A percentile compares a stretch with the other conserved stretches of the same genome.
Evolutionary conservation across 306 rosid species (phyloP).

Genomic region (Rubus idaeus): DNA sequence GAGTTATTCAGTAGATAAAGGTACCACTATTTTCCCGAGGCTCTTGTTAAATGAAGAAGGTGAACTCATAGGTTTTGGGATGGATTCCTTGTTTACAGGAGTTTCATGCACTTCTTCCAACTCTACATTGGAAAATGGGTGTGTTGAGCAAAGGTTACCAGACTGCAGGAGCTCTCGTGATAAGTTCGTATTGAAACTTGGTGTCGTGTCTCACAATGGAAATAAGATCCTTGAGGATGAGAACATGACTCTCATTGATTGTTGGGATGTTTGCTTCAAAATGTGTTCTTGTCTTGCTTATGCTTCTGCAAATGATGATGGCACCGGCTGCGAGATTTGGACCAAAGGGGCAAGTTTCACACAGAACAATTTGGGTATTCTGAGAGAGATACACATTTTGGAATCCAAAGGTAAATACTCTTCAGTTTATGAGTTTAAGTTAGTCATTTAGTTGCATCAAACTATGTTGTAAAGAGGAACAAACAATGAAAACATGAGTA

Average conservation of each 20-base stretch:
- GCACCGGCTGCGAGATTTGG: constrained; percentile 32
- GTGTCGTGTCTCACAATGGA: constrained; percentile 13
- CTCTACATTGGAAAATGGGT: constrained; percentile 16
- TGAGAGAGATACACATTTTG: not conserved
- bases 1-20: constrained; percentile 14
- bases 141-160: constrained; percentile 17
- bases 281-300: constrained; percentile 26
- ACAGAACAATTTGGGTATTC: not conserved
- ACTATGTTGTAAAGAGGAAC: not conserved
- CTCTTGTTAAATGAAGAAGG: constrained; percentile 14
- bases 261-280: constrained; percentile 15
- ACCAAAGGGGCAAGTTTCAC: constrained; percentile 5
- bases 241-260: constrained; percentile 21
- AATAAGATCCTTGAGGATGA: constrained; percentile 5
- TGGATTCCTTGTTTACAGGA: constrained; percentile 1
- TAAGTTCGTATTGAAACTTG: constrained; percentile 4
- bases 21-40: constrained; percentile 6
- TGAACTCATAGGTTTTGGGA: not conserved
- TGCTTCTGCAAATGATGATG: constrained; percentile 17
- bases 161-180: constrained; percentile 4
- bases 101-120: constrained; percentile 15
- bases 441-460: not conserved
- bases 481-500: not conserved
- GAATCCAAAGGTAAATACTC: not conserved
- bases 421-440: not conserved